Evolutionary conservation across 306 rosid genomes (phyloP), one percentile per base, ranked within the genome.

Genomic region (Malus sieversii): DNA sequence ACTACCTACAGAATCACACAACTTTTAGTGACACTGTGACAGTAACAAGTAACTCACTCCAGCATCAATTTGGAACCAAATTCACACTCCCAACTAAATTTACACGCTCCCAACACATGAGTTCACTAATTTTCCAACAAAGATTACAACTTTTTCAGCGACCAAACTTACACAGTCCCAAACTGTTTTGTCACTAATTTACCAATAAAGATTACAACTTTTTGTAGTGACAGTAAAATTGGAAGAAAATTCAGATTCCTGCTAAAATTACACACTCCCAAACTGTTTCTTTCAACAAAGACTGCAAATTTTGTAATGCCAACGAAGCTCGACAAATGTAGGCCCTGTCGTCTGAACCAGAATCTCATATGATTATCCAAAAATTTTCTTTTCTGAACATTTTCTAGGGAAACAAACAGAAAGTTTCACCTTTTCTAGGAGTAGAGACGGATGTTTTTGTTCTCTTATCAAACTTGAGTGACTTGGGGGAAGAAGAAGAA

Each of bases 371-470:
- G 46, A 53, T 51, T 16, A 67, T 67, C 29, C 53, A 67, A 2
- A 38, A 11, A 11, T 4, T 38, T 38, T 9, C 10, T 38, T 6
- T 46, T 68, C 35, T n/a, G 14, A 25, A 8, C 29, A 23, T 44
- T 42, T 68, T 40, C 44, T 15, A 12, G 22, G 66, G 32, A 55
- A 72, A 72, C 4, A 18, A 5, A 67, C 22, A 33, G 61, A 66
- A 77, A 71, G 18, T 46, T 65, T 22, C 72, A 91, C 97, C 92
- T 77, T 86, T 88, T 68, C 83, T 71, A 3, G 86, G 75, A 51
- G 80, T 46, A 73, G 84, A 78, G 78, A 69, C 30, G 59, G 84
- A 80, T 30, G 77, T 32, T 52, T 66, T 83, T 27, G 84, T 66
- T 76, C 75, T 82, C 40, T 72, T 85, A 23, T 79, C 46, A 57